Evolutionary conservation across 2,329 filamentous ascomycete species (phyloP).

Genomic region (Fusarium miscanthi): DNA sequence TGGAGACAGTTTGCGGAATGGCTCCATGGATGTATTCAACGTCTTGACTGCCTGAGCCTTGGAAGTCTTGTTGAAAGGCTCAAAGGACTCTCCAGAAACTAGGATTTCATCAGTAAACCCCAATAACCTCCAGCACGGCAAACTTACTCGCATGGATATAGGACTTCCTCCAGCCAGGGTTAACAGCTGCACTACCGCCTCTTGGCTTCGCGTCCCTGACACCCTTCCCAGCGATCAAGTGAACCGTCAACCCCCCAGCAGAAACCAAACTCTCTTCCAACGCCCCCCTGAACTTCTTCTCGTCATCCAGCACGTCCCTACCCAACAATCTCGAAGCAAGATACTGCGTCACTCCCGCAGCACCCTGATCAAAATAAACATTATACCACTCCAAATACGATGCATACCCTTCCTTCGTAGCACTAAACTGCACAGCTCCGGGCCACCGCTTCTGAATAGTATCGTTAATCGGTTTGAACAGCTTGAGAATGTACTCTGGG

Average conservation of each 20-base stretch:
- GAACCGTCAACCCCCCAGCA: conserved; percentile 47
- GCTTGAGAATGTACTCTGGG: conserved; percentile 34
- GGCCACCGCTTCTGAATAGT: conserved; percentile 55
- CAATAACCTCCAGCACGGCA: fast-evolving
- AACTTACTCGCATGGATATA: conserved; percentile 56
- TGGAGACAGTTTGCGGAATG: conserved; percentile 54
- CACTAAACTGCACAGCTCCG: conserved; percentile 32
- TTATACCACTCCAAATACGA: conserved; percentile 54
- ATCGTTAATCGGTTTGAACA: conserved; percentile 52
- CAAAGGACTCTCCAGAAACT: conserved; percentile 47
- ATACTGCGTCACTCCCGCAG: conserved; percentile 51
- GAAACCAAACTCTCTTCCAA: conserved; percentile 50
- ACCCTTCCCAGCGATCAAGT: conserved; percentile 58
- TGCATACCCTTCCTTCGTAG: conserved; percentile 39
- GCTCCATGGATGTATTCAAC: conserved; percentile 47
- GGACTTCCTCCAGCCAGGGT: conserved; percentile 63
- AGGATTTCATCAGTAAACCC: fast-evolving
- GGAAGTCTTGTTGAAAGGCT: conserved; percentile 49
- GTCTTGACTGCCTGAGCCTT: conserved; percentile 40
- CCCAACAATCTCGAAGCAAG: conserved; percentile 60
- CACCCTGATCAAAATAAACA: conserved; percentile 49
- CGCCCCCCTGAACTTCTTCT: conserved; percentile 49
- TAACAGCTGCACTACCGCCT: conserved; percentile 59
- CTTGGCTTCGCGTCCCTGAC: conserved; percentile 56
- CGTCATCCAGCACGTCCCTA: conserved; percentile 45